Percentiles rank a stretch among this genome's conserved stretches.
phyloP scores from a whole-genome alignment of 23 red algal species.

The Gracilaria domingensis region DNA sequence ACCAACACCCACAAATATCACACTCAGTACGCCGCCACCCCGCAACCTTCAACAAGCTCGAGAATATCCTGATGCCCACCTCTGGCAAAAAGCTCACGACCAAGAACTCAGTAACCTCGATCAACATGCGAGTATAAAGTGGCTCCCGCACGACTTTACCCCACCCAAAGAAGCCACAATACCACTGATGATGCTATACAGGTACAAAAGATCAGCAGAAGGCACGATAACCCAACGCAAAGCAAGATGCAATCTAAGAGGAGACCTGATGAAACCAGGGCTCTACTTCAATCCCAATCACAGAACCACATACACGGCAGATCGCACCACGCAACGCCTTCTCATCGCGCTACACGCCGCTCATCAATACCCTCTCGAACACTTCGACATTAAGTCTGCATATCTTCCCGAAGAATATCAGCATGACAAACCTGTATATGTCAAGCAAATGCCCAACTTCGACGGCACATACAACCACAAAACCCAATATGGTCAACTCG shows the following conservation, averaged over 20 bases:
- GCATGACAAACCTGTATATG: neutral
- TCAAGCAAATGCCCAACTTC: no score
- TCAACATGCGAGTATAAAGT: neutral
- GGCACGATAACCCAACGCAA: no score
- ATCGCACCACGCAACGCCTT: constrained; percentile 16
- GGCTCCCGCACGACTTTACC: neutral
- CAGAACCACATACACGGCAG: constrained; percentile 30
- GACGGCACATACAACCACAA: no score
- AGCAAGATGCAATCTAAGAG: no score
- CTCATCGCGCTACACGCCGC: constrained; percentile 27
- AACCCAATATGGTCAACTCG: no score
- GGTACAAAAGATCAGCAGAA: no score
- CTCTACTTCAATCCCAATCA: constrained; percentile 35
- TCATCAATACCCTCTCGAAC: neutral
- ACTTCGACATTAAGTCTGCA: constrained; percentile 24
- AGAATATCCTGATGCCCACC: constrained; percentile 14
- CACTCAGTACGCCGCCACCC: neutral
- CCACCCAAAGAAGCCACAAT: neutral
- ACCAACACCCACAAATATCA: neutral
- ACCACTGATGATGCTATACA: neutral
- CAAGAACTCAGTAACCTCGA: constrained; percentile 11
- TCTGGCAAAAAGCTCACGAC: constrained; percentile 37
- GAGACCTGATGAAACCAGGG: constrained; percentile 42
- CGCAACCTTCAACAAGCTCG: neutral
- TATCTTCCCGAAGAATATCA: constrained; percentile 23